Evolutionary conservation across 2,329 filamentous ascomycete genomes (phyloP), one percentile per base, ranked within the genome.

Genomic region (Diaporthe capsici): DNA sequence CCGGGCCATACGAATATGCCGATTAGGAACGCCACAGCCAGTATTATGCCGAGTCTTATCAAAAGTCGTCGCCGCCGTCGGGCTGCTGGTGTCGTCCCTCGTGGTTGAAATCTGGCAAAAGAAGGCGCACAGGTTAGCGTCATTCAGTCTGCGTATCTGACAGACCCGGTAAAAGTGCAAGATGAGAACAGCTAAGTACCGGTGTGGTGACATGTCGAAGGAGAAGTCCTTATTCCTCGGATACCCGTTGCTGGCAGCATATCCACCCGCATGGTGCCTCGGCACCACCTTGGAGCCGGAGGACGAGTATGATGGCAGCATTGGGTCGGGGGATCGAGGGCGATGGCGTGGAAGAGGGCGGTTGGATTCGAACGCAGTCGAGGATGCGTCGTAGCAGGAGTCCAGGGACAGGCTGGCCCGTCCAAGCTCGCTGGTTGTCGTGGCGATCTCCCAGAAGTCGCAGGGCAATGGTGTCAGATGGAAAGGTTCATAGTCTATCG

Each of bases 131-230:
- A 61, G 34, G 77, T 81, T 71, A 81, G 79, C 77, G 17, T 72
- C 9, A 25, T 39, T 72, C 47, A 42, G 61, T 65, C 22, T 47
- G 12, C 37, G 1, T 37, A 22, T 31, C 39, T 12, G 44, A 53
- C 20, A 65, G 31, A 39, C 73, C 57, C 49, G 74, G 71, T 44
- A 28, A n/a, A 42, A 42, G 15, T 53, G 49, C 70, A 67, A n/a
- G 58, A 71, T 61, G 58, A 44, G 65, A n/a, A 51, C 47, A 55
- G 78, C 72, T 51, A 82, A 89, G 82, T 91, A 98, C 94, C 95
- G 94, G 84, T 98, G 95, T 80, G 95, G 94, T 80, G 94, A 95
- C 82, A 97, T 96, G 79, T 95, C 95, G 83, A 98, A 96, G 61
- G 93, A 94, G 82, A 77, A 72, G 63, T 75, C 73, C 76, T 93